Conservation (phyloP, 768 basidiomycete species). For the Mycena leptocephala region DNA sequence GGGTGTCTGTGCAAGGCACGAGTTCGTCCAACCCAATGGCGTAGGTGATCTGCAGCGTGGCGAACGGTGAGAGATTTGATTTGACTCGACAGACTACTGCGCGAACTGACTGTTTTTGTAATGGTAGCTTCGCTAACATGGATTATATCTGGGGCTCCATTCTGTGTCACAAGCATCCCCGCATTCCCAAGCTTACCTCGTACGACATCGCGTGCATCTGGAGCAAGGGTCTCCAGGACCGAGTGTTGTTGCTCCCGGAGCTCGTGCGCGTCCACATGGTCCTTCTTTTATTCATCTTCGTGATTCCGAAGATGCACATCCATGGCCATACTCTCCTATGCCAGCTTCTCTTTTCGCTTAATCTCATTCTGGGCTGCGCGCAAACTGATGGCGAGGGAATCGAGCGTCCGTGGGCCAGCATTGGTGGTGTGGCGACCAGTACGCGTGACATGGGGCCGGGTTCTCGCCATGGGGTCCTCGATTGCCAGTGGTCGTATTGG, state of each 20-base stretch:
- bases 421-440: too few species aligned
- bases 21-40: too few species aligned
- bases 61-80: not conserved
- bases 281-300: too few species aligned
- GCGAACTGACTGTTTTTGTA: not conserved
- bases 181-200: not conserved
- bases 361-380: not conserved
- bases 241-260: not conserved
- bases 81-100: not conserved
- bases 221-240: conserved; percentile 28
- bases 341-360: not conserved
- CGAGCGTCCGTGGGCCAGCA: not conserved
- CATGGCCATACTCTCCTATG: conserved; percentile 35
- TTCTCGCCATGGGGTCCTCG: too few species aligned
- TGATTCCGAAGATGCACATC: too few species aligned
- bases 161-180: not conserved
- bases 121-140: not conserved
- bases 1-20: too few species aligned
- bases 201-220: not conserved
- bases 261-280: too few species aligned
- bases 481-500: too few species aligned
- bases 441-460: too few species aligned
- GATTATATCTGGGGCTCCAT: not conserved
- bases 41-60: not conserved
- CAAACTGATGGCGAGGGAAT: not conserved